Conservation (phyloP, 2,329 filamentous ascomycete genomes). For the Apiospora arundinis region DNA sequence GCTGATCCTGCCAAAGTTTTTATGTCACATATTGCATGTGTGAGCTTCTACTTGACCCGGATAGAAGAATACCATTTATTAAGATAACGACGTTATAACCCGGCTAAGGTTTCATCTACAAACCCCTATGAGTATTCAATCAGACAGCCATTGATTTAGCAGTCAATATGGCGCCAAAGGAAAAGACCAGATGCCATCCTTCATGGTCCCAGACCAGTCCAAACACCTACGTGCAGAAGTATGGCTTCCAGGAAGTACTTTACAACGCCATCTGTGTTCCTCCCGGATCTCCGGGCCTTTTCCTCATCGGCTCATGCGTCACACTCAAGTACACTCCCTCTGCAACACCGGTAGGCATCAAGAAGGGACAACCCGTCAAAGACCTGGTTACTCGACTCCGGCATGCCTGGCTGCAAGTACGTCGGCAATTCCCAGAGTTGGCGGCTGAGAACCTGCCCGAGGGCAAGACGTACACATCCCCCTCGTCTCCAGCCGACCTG, state of each 20-base stretch:
- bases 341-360: neutral
- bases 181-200: constrained; percentile 24
- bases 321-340: constrained; percentile 24
- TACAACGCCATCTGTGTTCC: constrained; percentile 26
- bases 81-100: neutral
- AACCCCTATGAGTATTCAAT: neutral
- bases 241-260: constrained; percentile 27
- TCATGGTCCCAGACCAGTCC: constrained; percentile 25
- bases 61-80: neutral
- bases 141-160: neutral
- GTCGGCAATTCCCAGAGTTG: constrained; percentile 25
- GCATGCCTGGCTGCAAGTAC: constrained; percentile 25
- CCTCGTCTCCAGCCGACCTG: constrained; percentile 24
- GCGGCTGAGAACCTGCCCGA: constrained; percentile 24
- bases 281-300: constrained; percentile 24
- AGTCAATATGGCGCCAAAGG: neutral
- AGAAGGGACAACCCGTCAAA: neutral
- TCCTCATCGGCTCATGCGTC: constrained; percentile 24
- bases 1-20: neutral
- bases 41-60: neutral
- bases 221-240: constrained; percentile 25
- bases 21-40: neutral
- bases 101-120: neutral
- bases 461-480: constrained; percentile 26
- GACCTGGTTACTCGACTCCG: constrained; percentile 22